phyloP scores from a whole-genome alignment of 257 asterid genomes.

The Nyctanthes arbortristis region DNA sequence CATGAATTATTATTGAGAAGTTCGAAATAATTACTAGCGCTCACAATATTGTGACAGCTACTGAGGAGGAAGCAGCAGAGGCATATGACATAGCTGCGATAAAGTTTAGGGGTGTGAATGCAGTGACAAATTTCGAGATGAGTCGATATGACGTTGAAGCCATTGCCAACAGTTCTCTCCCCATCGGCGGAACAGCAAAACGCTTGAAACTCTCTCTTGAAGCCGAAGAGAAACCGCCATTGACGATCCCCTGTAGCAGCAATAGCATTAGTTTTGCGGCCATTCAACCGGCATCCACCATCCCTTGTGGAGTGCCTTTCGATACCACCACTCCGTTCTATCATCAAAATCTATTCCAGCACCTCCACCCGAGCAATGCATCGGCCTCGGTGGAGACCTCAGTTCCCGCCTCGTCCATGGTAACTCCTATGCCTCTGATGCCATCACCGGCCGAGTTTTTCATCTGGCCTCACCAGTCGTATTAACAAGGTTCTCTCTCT shows the following conservation, averaged over 20 bases:
- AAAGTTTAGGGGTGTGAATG: conserved; percentile 83
- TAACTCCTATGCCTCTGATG: conserved; percentile 47
- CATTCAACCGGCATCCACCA: conserved; percentile 44
- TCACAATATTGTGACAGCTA: conserved; percentile 43
- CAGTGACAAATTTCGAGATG: conserved; percentile 94
- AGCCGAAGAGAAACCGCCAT: conserved; percentile 46
- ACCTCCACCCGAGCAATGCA: conserved; percentile 29
- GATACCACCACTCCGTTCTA: conserved; percentile 45
- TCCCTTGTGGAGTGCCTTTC: conserved; percentile 67
- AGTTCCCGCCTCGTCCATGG: conserved; percentile 36
- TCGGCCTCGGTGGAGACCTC: conserved; percentile 22
- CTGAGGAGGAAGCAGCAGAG: conserved; percentile 99
- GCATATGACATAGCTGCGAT: conserved; percentile 98
- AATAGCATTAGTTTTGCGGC: conserved; percentile 58
- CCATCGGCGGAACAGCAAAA: conserved; percentile 80
- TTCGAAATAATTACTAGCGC: neutral
- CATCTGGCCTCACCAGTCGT: conserved; percentile 91
- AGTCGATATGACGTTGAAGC: conserved; percentile 84
- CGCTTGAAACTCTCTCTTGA: conserved; percentile 73
- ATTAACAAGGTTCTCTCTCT: conserved; percentile 30
- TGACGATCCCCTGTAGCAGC: conserved; percentile 21
- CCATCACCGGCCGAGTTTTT: conserved; percentile 60
- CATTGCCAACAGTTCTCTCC: conserved; percentile 79
- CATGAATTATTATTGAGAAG: neutral
- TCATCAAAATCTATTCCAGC: conserved; percentile 65